Evolutionary conservation across 768 basidiomycete species (phyloP).

Genomic region (Pulveroboletus ravenelii): DNA sequence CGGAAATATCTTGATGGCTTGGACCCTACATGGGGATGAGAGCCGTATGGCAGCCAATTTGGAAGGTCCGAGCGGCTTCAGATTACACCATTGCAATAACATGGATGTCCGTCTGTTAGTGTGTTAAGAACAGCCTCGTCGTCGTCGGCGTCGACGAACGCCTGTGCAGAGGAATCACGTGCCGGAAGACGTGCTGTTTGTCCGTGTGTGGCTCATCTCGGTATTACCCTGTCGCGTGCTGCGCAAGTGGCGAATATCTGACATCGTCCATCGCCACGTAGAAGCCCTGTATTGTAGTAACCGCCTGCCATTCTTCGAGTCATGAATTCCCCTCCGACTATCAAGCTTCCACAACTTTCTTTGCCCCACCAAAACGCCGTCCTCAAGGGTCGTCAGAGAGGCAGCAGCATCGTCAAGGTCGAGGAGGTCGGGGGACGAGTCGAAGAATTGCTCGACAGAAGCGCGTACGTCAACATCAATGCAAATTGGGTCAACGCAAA

Average conservation of each 20-base stretch:
- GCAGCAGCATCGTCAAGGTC: slow-evolving; percentile 77
- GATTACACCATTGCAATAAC: slow-evolving; percentile 66
- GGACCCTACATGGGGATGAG: slow-evolving; percentile 59
- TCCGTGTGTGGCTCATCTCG: slow-evolving; percentile 4
- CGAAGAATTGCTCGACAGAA: slow-evolving; percentile 76
- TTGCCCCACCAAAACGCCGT: slow-evolving; percentile 27
- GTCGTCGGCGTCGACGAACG: background rate
- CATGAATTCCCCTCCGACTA: slow-evolving; percentile 52
- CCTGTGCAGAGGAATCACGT: slow-evolving; percentile 12
- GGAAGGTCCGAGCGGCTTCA: slow-evolving; percentile 53
- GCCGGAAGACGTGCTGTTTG: slow-evolving; percentile 7
- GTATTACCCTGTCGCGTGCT: background rate
- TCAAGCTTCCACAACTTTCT: slow-evolving; percentile 49
- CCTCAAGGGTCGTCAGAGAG: slow-evolving; percentile 49
- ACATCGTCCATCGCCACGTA: background rate
- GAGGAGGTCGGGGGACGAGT: slow-evolving; percentile 72
- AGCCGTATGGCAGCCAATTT: slow-evolving; percentile 71
- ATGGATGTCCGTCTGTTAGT: slow-evolving; percentile 18
- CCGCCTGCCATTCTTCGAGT: background rate
- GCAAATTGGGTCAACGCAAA: slow-evolving; percentile 94
- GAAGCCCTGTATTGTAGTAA: background rate
- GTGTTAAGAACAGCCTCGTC: no score
- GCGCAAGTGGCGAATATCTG: background rate
- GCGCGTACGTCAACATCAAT: slow-evolving; percentile 79
- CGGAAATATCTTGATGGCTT: slow-evolving; percentile 67